Base-by-base conservation (phyloP, 2,329 filamentous ascomycete genomes). In the Sclerotinia minor region DNA sequence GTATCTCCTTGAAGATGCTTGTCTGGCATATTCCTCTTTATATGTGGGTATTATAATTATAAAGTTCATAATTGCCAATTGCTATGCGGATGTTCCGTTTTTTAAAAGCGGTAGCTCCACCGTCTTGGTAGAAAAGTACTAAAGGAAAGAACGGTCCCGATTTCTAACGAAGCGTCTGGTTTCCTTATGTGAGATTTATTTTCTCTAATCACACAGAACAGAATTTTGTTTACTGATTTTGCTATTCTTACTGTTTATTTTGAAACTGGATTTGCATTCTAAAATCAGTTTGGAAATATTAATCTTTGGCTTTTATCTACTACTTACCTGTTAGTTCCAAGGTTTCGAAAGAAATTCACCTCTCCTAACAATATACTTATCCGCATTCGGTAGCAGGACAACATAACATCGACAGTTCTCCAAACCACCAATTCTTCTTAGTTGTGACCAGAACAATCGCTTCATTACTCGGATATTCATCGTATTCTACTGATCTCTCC, bases 131-230 rank as follows among this genome's bases (percentile, higher is more conserved):
- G 52, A 65, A 65, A 58, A 58, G 52, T 65, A 65, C 64, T 65
- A 65, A 65, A 65, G 64, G 64, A 50, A 65, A 65, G 49, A 35
- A 58, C 19, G 49, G 44, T 47, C 64, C 64, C 52, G 24, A 55
- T 57, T 57, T 55, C 49, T 35, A 24, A 32, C 44, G 29, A 44
- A 19, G 6, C 15, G 26, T 19, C 29, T 26, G 29, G 21, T 41
- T 50, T 24, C 61, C 44, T 15, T 29, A 38, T 52, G 44, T 21
- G 32, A 44, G 54, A 50, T 44, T 64, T 3, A 38, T 44, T 21
- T 59, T 64, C 26, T 57, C 49, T 35, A 29, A 41, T 55, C 50
- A 35, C n/a, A n/a, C n/a, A n/a, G n/a, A n/a, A n/a, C 32, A 55
- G 24, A n/a, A 32, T 17, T 9, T 54, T 64, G n/a, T 52, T 38